These are phyloP conservation scores for Aspergillus sp. DNA, from an alignment of 2,329 filamentous ascomycete genomes.

Conservation along the genomic window DNA sequence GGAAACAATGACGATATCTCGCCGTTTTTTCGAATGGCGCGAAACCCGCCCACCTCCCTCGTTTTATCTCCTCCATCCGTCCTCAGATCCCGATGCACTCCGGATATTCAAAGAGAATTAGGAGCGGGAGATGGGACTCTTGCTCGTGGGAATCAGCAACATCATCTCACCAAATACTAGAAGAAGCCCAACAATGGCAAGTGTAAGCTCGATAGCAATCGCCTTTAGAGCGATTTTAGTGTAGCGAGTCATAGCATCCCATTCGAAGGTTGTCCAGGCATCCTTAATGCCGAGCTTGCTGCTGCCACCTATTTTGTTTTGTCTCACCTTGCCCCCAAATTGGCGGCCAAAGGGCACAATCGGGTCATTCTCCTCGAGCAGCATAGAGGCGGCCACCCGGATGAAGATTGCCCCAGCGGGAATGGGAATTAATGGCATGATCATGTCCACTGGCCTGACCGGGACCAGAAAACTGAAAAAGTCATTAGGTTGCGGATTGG, in stretches of 20 bases:
- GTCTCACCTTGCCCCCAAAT: slow-evolving; percentile 73
- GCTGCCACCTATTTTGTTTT: slow-evolving; percentile 68
- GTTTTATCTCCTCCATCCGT: no score
- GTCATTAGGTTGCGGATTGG: no score
- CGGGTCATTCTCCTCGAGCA: slow-evolving; percentile 78
- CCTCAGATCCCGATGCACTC: no score
- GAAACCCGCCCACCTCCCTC: no score
- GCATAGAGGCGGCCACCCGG: slow-evolving; percentile 82
- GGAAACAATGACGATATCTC: no score
- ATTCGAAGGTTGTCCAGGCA: slow-evolving; percentile 76
- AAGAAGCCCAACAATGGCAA: slow-evolving; percentile 45
- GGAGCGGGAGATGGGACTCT: no score
- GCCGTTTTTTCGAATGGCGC: no score
- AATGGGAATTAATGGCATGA: slow-evolving; percentile 35
- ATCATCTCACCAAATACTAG: not conserved
- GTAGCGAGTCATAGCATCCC: slow-evolving; percentile 69
- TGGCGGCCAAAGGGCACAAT: slow-evolving; percentile 88
- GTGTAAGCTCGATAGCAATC: slow-evolving; percentile 53
- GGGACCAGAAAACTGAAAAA: no score
- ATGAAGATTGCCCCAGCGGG: slow-evolving; percentile 76
- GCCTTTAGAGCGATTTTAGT: slow-evolving; percentile 75
- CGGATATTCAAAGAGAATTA: no score
- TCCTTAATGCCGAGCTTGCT: slow-evolving; percentile 70
- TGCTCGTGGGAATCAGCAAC: no score
- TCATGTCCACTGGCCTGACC: no score